Conservation (phyloP, 192 early-diverging fungal genomes). For the Umbelopsis sp. region DNA sequence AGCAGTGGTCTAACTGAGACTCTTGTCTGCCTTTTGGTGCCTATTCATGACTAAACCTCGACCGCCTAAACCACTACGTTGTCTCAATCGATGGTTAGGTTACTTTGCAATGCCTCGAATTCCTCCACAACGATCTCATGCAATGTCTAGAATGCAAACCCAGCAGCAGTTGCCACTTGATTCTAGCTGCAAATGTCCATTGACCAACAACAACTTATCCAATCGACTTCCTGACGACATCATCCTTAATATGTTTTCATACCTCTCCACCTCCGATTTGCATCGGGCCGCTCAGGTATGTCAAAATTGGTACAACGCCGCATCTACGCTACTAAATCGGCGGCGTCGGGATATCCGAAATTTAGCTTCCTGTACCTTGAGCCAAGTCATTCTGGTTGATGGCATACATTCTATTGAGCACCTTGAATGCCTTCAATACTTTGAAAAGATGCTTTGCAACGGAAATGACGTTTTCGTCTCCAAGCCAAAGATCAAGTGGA, state of each 20-base stretch:
- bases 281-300: not conserved
- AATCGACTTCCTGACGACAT: not conserved
- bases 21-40: no score
- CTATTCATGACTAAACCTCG: not conserved
- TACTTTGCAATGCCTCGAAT: not conserved
- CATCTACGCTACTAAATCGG: not conserved
- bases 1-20: no score
- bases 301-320: not conserved
- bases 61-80: not conserved
- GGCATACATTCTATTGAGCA: not conserved
- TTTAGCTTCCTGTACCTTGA: conserved; percentile 1
- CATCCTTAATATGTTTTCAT: not conserved
- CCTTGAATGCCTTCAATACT: conserved; percentile 4
- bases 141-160: not conserved
- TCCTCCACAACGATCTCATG: not conserved
- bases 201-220: not conserved
- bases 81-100: not conserved
- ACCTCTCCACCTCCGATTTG: not conserved
- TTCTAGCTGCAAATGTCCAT: not conserved
- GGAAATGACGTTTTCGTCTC: not conserved
- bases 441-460: not conserved
- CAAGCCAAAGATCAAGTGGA: not conserved
- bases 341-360: conserved; percentile 4
- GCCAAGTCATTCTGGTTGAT: not conserved
- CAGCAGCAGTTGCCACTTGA: not conserved